Evolutionary conservation across 2,329 filamentous ascomycete species (phyloP), one percentile per base, ranked within the genome.

Genomic region (Chrysosporium keratinophilum): DNA sequence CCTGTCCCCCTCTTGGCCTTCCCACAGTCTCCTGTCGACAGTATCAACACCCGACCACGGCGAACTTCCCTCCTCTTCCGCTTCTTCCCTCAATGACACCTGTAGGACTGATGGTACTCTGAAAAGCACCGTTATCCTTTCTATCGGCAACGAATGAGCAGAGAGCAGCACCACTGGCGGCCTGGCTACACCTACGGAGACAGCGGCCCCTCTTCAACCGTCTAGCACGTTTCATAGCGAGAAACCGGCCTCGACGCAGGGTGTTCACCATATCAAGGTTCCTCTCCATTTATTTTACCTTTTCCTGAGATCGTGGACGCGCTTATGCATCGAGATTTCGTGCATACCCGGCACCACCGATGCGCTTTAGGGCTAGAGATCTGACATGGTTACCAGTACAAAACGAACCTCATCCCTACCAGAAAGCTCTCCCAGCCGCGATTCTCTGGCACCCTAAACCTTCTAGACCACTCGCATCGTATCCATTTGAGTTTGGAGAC

Each of bases 251-350:
- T 41, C 31, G 15, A 37, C 10, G 31, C 14, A 23, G 9, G 28
- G 31, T 51, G 49, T 53, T 56, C 51, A 43, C 45, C 48, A 56
- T 56, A 52, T 45, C 54, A 56, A 55, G 47, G 52, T 54, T 56
- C 54, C 41, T 17, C 28, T 37, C 51, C 41, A 28, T 31, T 40
- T 31, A 31, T 44, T 55, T 51, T 48, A 37, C 51, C 37, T 33
- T 44, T 50, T 46, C n/a, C 20, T 9, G 15, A 9, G 17, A 31
- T 56, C 49, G 50, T 39, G 43, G 51, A 37, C 17, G 54, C 54
- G 51, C 49, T 51, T 52, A 57, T 55, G 31, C 51, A 41, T 20
- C 50, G 39, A 40, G 23, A 42, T 58, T 52, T 37, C 51, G 48
- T 54, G 56, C 51, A 56, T 54, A 50, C 44, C 45, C 51, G 43